Evolutionary conservation across 371 early-diverging fungal genomes (phyloP), one percentile per base, ranked within the genome.

Genomic region (Mortierella polycephala): DNA sequence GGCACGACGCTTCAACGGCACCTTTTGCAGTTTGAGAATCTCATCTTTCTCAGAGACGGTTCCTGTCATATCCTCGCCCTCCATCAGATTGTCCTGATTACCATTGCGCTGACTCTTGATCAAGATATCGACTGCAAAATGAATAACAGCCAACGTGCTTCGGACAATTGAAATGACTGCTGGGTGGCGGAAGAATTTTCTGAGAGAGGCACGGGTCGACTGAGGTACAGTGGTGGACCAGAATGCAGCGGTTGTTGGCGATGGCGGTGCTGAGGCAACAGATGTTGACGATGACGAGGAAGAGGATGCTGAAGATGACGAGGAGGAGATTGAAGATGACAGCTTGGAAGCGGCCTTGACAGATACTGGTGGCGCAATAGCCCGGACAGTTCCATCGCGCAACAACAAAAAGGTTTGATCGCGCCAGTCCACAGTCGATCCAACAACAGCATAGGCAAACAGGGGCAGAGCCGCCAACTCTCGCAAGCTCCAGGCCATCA

Each of bases 361-460:
- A 45, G 61, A 37, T n/a, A 39, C 41, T 20, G 64, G 30, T 10
- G 51, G 8, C 16, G 65, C 41, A 21, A 80, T n/a, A 7, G 79
- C 66, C 21, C 84, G 68, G 16, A 89, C 92, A 0, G 90, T 89
- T 1, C 91, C 90, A 67, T 89, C 89, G 5, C 83, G 75, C 44
- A 82, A 57, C 54, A 92, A 77, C 57, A 76, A 55, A 57, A 88
- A 93, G 5, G 81, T 69, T 60, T 85, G 86, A 37, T 92, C 96
- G 11, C 98, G 89, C 98, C 98, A 98, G 18, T 87, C 87, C 13
- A 97, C 93, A 9, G 87, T 88, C 57, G 89, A 90, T 7, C 97
- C 98, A 6, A 77, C 77, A 75, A 96, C 91, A 5, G 95, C 96
- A 69, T 87, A 93, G 0, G 92, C 37, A 69, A 88, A 96, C 10